Base-by-base conservation (phyloP, 495 filamentous ascomycete species). In the Tuber brumale region DNA sequence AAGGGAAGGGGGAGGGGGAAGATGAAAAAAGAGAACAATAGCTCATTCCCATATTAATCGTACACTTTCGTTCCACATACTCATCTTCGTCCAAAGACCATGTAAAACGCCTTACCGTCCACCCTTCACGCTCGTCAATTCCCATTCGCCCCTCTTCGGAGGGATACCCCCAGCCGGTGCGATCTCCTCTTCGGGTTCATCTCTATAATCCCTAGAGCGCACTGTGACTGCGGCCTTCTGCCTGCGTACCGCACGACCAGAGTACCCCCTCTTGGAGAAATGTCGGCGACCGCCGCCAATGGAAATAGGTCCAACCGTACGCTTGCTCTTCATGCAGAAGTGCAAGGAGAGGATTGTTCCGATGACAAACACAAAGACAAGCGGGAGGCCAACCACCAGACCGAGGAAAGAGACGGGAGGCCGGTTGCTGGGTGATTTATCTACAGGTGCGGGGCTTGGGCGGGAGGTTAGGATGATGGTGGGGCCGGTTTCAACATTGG, bases 111-210 rank as follows among this genome's bases (percentile, higher is more conserved):
- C 73, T 71, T 76, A 79, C 31, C 69, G 78, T 43, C 81, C 81
- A 45, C 81, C 80, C 75, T 76, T 74, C 23, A 82, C 80, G 74
- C 76, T 79, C 31, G 80, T 80, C 72, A 82, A 69, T 48, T 82
- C 80, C 80, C 80, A 82, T 19, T 81, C 75, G 27, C 71, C 69
- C 6, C 35, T 61, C 44, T 72, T 70, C 18, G 66, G 69, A 27
- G 71, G 74, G 42, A 35, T n/a, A 1, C 76, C 73, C 37, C 51
- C 70, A 51, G 72, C 45, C 10, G 27, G 39, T 5, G 57, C 27
- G 23, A 61, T 31, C 27, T 37, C 80, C 9, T 72, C 80, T 21
- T 66, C 70, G 3, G 57, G 23, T 5, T 82, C 80, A 69, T 82
- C 80, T 42, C 80, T 76, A 43, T 82, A 82, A 31, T 71, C 70